Evolutionary conservation across 2,329 filamentous ascomycete genomes (phyloP).

Genomic region (Fusarium sp.): DNA sequence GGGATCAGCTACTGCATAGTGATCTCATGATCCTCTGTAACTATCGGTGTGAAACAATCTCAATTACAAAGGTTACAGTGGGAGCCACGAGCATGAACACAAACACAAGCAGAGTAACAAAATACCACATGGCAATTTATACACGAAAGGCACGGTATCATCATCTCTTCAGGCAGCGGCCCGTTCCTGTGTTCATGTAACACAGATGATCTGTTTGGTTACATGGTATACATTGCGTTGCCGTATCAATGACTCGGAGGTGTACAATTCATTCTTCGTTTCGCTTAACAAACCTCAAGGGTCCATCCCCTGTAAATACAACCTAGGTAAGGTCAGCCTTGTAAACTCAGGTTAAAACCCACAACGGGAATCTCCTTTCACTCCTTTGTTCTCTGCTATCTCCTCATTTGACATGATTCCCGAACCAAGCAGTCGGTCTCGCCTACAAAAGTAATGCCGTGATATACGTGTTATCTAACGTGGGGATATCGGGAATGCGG

Average conservation of each 20-base stretch:
- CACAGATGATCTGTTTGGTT: not conserved
- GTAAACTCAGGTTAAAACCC: not conserved
- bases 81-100: not conserved
- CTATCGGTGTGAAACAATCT: not conserved
- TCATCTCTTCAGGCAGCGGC: slow-evolving; percentile 20
- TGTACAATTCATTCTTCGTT: slow-evolving; percentile 10
- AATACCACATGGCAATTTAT: slow-evolving; percentile 19
- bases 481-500: not conserved
- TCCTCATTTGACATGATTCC: not conserved
- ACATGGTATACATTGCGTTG: not conserved
- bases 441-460: not conserved
- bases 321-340: not conserved
- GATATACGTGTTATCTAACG: not conserved
- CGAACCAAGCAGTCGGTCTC: slow-evolving; percentile 7
- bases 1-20: slow-evolving; percentile 21
- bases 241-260: not conserved
- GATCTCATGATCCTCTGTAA: not conserved
- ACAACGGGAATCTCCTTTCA: slow-evolving; percentile 3
- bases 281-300: not conserved
- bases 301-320: not conserved
- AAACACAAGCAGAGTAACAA: not conserved
- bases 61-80: not conserved
- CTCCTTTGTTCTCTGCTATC: not conserved
- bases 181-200: slow-evolving; percentile 27
- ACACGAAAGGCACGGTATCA: not conserved